Conservation (phyloP, 768 basidiomycete genomes). For the Auricularia sp. region DNA sequence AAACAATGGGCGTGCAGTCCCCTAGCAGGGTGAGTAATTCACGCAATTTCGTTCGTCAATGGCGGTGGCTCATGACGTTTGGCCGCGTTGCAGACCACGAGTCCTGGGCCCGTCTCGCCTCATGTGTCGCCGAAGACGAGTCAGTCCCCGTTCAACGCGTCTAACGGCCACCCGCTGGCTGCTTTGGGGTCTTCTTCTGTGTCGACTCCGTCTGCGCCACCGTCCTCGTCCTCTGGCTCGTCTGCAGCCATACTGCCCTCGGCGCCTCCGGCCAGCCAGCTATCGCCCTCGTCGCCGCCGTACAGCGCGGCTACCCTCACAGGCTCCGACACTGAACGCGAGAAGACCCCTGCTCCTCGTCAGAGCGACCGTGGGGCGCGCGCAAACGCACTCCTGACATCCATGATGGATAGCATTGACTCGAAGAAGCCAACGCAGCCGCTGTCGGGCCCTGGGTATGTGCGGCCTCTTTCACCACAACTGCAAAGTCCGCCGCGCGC, state of each 20-base stretch:
- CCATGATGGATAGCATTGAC: constrained; percentile 48
- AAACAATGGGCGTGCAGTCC: constrained; percentile 37
- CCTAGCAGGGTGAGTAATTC: not conserved
- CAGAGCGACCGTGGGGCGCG: not conserved
- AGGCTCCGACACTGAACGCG: not conserved
- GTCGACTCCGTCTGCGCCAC: not conserved
- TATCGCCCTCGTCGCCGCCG: not conserved
- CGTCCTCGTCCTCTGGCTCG: not conserved
- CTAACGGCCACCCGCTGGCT: not conserved
- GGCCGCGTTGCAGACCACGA: constrained; percentile 37
- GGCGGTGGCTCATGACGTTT: not conserved
- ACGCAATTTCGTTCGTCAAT: not conserved
- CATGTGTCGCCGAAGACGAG: not conserved
- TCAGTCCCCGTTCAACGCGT: not conserved
- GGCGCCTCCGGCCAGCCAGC: not conserved
- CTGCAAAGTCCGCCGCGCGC: not conserved
- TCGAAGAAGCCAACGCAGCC: not conserved
- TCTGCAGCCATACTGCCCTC: not conserved
- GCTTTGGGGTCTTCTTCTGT: not conserved
- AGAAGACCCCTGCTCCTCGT: not conserved
- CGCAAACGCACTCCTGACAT: constrained; percentile 57
- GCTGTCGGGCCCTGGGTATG: not conserved
- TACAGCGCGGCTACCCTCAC: not conserved
- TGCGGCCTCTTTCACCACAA: not conserved
- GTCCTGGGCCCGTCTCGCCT: constrained; percentile 35